Evolutionary conservation across 345 rosid species (phyloP).

Genomic region (Excoecaria agallocha): DNA sequence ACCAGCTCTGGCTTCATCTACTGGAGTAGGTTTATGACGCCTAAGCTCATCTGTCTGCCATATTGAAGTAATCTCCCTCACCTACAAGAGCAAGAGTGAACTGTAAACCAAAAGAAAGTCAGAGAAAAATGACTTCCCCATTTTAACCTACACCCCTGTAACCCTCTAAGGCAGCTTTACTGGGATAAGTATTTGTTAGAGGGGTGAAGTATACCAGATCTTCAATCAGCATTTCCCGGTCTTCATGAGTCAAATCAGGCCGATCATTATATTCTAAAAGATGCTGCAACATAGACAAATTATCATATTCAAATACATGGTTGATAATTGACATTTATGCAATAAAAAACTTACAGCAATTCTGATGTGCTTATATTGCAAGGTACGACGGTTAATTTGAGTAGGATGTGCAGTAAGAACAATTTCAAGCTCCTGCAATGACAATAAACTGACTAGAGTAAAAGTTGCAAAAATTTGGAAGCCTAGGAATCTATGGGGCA

Average conservation of each 20-base stretch:
- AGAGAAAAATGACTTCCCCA: neutral
- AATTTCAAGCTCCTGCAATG: slow-evolving; percentile 81
- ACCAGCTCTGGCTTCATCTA: slow-evolving; percentile 96
- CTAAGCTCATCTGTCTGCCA: slow-evolving; percentile 99
- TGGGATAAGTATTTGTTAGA: neutral
- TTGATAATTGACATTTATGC: slow-evolving; percentile 12
- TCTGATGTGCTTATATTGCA: slow-evolving; percentile 92
- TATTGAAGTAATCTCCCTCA: slow-evolving; percentile 82
- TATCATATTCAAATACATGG: slow-evolving; percentile 16
- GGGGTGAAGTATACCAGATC: slow-evolving; percentile 64
- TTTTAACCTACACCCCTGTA: neutral
- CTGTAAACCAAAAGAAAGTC: neutral
- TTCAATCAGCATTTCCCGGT: slow-evolving; percentile 82
- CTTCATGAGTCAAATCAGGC: slow-evolving; percentile 88
- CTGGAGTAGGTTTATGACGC: slow-evolving; percentile 91
- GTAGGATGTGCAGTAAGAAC: slow-evolving; percentile 99
- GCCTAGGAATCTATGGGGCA: neutral
- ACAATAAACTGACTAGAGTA: slow-evolving; percentile 18
- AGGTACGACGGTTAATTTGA: slow-evolving; percentile 90
- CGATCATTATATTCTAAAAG: slow-evolving; percentile 84
- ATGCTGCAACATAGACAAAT: slow-evolving; percentile 51
- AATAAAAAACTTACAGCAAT: slow-evolving; percentile 63
- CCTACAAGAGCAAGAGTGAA: slow-evolving; percentile 41
- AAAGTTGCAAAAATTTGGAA: neutral
- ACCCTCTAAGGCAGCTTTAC: too few relatives aligned